phyloP scores from a whole-genome alignment of 2,329 filamentous ascomycete species.

The Exophiala sp. region DNA sequence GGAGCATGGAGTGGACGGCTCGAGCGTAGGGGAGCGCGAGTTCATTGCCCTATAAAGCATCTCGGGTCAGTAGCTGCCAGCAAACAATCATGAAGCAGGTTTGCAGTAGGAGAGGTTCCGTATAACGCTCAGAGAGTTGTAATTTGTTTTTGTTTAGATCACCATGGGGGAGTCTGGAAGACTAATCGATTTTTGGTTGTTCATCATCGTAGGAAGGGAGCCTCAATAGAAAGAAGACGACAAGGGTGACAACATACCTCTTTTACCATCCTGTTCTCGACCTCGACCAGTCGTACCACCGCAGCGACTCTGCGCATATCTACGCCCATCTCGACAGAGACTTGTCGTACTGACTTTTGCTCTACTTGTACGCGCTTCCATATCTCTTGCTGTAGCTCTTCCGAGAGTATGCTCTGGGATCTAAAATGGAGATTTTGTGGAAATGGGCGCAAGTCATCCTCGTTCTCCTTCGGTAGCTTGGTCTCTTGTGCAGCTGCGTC shows the following conservation, averaged over 20 bases:
- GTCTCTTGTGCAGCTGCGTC: slow-evolving; percentile 33
- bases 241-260: slow-evolving; percentile 59
- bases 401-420: slow-evolving; percentile 70
- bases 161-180: slow-evolving; percentile 95
- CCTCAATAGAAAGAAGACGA: background rate
- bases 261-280: slow-evolving; percentile 73
- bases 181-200: slow-evolving; percentile 87
- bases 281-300: slow-evolving; percentile 77
- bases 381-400: slow-evolving; percentile 68
- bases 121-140: slow-evolving; percentile 65
- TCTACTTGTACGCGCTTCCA: slow-evolving; percentile 64
- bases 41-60: slow-evolving; percentile 61
- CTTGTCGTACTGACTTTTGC: slow-evolving; percentile 67
- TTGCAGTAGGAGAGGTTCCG: background rate
- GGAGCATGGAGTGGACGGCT: slow-evolving; percentile 77
- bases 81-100: background rate
- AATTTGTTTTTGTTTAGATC: slow-evolving; percentile 62
- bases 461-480: slow-evolving; percentile 23
- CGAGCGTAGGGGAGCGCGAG: slow-evolving; percentile 73
- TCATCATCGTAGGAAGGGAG: slow-evolving; percentile 55
- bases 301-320: slow-evolving; percentile 82
- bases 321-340: slow-evolving; percentile 72
- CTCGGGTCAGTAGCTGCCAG: slow-evolving; percentile 1
- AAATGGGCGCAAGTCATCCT: slow-evolving; percentile 56
- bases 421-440: slow-evolving; percentile 69